Base-by-base conservation (phyloP, 495 filamentous ascomycete genomes). In the Annulohypoxylon nitens region DNA sequence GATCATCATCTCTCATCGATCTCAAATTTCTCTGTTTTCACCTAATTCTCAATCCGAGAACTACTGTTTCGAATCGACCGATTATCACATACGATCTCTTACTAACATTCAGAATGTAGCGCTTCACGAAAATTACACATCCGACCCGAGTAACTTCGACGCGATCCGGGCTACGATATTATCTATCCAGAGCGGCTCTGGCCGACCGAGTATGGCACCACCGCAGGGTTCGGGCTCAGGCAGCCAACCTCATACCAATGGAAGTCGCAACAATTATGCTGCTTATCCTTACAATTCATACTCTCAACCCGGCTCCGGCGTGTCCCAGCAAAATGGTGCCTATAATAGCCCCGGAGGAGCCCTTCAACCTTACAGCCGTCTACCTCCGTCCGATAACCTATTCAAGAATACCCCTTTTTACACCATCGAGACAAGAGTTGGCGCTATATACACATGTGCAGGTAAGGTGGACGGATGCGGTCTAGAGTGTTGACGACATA, bases 391-490 rank as follows among this genome's bases (percentile, higher is more conserved):
- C 23, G 74, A 74, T 69, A 81, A 78, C 58, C 81, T 81, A 34
- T 97, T 93, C 80, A 95, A 93, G 75, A 82, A 90, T 6, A 95
- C 91, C 64, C 93, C 93, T 2, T 97, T 95, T 76, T 96, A 91
- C 74, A 87, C 84, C 0, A 82, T 93, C 34, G 53, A 89, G 30
- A 78, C 86, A 50, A 84, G 87, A 64, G 80, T 97, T 1, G 90
- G 91, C 7, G 79, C 84, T n/a, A 81, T 89, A 3, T 82, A 86
- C 37, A 86, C 88, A 61, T 94, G 90, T 67, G 90, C 92, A 78
- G 84, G 93, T 94, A 85, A 76, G 88, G 67, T 60, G 25, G 51
- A 39, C 43, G 25, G 51, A 39, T 43, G 30, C 67, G 66, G 61
- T 58, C 53, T 67, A 20, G 64, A 51, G 70, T 61, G 43, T 47